Percentiles rank a stretch among this genome's conserved stretches.
phyloP scores from a whole-genome alignment of 768 basidiomycete species.

The Hygrophorus pudorinus region DNA sequence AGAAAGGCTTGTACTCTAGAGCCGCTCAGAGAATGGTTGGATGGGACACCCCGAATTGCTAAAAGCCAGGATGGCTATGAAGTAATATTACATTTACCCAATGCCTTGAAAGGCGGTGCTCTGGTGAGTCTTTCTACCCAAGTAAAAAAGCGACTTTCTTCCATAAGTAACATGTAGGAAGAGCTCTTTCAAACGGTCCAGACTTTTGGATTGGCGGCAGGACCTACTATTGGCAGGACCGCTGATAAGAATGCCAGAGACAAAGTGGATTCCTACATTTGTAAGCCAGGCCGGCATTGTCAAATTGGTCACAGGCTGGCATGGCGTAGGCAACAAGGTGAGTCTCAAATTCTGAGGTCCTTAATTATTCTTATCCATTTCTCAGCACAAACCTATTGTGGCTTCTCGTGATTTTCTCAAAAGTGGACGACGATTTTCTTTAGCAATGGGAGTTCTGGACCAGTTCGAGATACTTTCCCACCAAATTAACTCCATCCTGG shows the following conservation, averaged over 20 bases:
- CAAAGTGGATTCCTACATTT: background rate
- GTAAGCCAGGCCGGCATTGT: constrained; percentile 1
- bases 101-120: background rate
- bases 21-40: background rate
- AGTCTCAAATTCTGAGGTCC: background rate
- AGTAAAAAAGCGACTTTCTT: background rate
- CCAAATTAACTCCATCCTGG: constrained; percentile 5
- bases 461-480: constrained; percentile 3
- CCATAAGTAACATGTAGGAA: background rate
- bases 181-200: background rate
- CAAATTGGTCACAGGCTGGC: constrained; percentile 1
- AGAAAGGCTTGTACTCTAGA: background rate
- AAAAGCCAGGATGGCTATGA: background rate
- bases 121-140: background rate
- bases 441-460: constrained; percentile 11
- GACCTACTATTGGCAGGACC: background rate
- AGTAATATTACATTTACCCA: background rate
- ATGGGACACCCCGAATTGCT: background rate
- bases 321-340: constrained; percentile 1
- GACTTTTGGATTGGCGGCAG: background rate
- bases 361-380: background rate
- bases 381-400: background rate
- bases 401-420: constrained; percentile 1
- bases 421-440: constrained; percentile 16
- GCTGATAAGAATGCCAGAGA: constrained; percentile 1